Base-by-base conservation (phyloP, 2,329 filamentous ascomycete species). In the Alternaria rosae region DNA sequence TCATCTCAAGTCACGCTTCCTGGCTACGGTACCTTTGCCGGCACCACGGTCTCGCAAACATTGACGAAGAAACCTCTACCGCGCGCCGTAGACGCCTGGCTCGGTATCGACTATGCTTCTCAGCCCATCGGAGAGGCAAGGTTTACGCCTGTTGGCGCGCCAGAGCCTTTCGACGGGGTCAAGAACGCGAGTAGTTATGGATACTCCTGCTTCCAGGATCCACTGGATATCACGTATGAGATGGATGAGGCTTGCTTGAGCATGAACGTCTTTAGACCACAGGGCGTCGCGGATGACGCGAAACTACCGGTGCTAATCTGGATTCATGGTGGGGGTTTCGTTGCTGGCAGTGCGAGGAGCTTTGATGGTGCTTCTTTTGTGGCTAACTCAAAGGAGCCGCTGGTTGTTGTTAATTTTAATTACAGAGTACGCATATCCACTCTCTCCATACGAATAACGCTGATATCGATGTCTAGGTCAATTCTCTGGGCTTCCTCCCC, bases 41-140 rank as follows among this genome's bases (percentile, higher is more conserved):
- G 80, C 15, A 81, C 73, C 1, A 69, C 71, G 7, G 61, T 82
- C 52, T 76, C 75, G 26, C 65, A 72, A 26, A 81, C 78, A 1
- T 54, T 81, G 35, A 81, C 73, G 28, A 78, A 78, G 50, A 70
- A 75, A 17, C 57, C 71, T 9, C 71, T 82, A 0, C 71, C 76
- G 6, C 66, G 64, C 4, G 43, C 75, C 0, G 79, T 84, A 3
- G 80, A 84, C 44, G 82, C 82, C 4, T 84, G 82, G 82, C 74
- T 84, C 2, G 82, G 82, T 1, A 82, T 84, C 26, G 81, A 83
- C 66, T 84, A 83, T 44, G 76, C 82, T 0, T 78, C 81, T 0
- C 75, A 74, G 45, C 72, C 72, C 10, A 47, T 77, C 0, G 81
- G 80, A 3, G 74, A 78, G 1, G 57, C 70, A 5, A 79, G 82